Conservation (phyloP, 768 basidiomycete genomes). For the Amanita inopinata region DNA sequence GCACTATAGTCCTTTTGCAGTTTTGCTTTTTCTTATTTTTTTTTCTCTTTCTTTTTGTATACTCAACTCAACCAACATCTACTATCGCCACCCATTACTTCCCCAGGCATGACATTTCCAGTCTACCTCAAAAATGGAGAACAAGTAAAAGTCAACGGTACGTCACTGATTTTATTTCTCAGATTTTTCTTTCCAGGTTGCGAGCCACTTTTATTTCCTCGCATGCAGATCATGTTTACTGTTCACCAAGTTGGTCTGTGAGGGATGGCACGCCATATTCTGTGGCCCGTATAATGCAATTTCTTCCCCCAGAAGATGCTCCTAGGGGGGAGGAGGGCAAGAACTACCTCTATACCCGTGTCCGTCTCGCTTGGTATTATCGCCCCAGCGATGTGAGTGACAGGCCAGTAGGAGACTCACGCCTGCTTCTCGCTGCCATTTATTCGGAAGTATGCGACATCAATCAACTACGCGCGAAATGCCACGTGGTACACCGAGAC, state of each 20-base stretch:
- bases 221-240: slow-evolving; percentile 85
- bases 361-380: slow-evolving; percentile 93
- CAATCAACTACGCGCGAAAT: slow-evolving; percentile 85
- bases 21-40: slow-evolving; percentile 22
- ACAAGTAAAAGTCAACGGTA: slow-evolving; percentile 82
- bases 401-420: slow-evolving; percentile 82
- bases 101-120: slow-evolving; percentile 32
- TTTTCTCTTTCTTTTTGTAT: slow-evolving; percentile 17
- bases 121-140: slow-evolving; percentile 75
- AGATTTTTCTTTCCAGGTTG: slow-evolving; percentile 5
- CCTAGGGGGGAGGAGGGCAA: slow-evolving; percentile 57
- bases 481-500: slow-evolving; percentile 91
- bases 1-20: slow-evolving; percentile 14
- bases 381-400: slow-evolving; percentile 93
- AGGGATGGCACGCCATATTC: slow-evolving; percentile 94
- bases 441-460: slow-evolving; percentile 95
- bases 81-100: slow-evolving; percentile 9
- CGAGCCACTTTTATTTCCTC: slow-evolving; percentile 26
- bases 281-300: slow-evolving; percentile 95
- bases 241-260: slow-evolving; percentile 85
- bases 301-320: slow-evolving; percentile 71
- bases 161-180: slow-evolving; percentile 19
- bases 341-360: slow-evolving; percentile 68
- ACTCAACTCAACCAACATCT: slow-evolving; percentile 18
- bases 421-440: slow-evolving; percentile 89